Evolutionary conservation across 495 filamentous ascomycete genomes (phyloP), one percentile per base, ranked within the genome.

Genomic region (Daldinia bambusicola): DNA sequence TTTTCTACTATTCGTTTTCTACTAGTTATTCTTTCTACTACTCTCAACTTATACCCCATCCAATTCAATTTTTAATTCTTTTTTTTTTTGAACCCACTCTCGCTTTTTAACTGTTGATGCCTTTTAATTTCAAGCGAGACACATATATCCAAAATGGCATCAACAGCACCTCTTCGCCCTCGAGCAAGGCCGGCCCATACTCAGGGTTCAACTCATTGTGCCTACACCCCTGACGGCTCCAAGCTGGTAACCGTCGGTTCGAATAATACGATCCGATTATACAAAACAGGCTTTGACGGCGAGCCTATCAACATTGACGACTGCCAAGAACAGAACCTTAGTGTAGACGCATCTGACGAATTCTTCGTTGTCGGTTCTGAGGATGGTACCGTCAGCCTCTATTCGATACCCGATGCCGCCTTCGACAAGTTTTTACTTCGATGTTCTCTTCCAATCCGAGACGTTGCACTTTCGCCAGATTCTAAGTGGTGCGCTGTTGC

Each of bases 291-390:
- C 43, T 92, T 90, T 18, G 93, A 96, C 82, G 94, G 92, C 55
- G 95, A 98, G 74, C 95, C 95, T 12, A 87, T 85, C 60, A 97
- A 92, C 37, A 89, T 99, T 34, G 95, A 99, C 74, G 92, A 95
- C 63, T 93, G 90, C 61, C 87, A 89, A 60, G 94, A 96, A 66
- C 88, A 89, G 63, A 93, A 95, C 78, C 84, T 90, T 14, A 89
- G 89, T 43, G 87, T 98, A 51, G 90, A 87, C 48, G 90, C 93
- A 20, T 87, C 88, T 85, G 89, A 97, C 79, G 88, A 91, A 66
- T 91, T 90, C 75, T 97, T 98, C 80, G 85, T 97, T 38, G 85
- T 91, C 64, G 94, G 94, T 34, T 90, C 92, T 18, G 95, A 99
- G 78, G 94, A 98, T 84, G 96, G 95, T 66, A 94, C 91, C 32